phyloP scores from a whole-genome alignment of 2,329 filamentous ascomycete genomes.

The Aspergillus thermomutatus region DNA sequence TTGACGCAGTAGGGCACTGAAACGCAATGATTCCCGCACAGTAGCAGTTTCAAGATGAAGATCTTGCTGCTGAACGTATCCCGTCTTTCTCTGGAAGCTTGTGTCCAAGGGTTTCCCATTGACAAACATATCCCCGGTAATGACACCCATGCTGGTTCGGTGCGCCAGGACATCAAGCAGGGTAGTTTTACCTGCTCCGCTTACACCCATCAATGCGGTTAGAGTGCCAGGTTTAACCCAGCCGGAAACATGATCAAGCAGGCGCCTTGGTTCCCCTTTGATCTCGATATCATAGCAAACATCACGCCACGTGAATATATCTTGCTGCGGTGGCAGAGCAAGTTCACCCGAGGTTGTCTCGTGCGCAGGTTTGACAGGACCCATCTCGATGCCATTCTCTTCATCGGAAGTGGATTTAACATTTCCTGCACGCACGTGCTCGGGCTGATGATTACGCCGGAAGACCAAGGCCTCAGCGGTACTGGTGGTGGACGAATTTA shows the following conservation, averaged over 20 bases:
- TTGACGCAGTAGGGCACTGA: slow-evolving; percentile 80
- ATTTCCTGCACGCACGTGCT: background rate
- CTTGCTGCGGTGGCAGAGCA: slow-evolving; percentile 58
- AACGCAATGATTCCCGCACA: slow-evolving; percentile 80
- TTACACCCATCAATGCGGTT: slow-evolving; percentile 86
- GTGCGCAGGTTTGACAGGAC: background rate
- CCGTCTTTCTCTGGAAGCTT: slow-evolving; percentile 33
- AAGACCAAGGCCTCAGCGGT: slow-evolving; percentile 76
- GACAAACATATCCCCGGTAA: slow-evolving; percentile 79
- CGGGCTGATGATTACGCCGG: slow-evolving; percentile 50
- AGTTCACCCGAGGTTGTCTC: slow-evolving; percentile 16
- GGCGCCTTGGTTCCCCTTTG: slow-evolving; percentile 67
- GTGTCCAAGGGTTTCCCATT: slow-evolving; percentile 66
- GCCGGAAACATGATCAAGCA: slow-evolving; percentile 80
- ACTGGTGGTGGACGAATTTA: slow-evolving; percentile 61
- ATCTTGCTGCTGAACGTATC: slow-evolving; percentile 78
- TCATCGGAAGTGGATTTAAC: slow-evolving; percentile 2
- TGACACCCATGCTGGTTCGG: slow-evolving; percentile 79
- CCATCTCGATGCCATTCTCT: slow-evolving; percentile 22
- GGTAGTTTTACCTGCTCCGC: slow-evolving; percentile 86
- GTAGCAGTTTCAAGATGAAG: slow-evolving; percentile 79
- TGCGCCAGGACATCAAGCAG: slow-evolving; percentile 81
- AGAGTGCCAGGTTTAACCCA: slow-evolving; percentile 91
- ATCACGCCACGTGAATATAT: slow-evolving; percentile 78
- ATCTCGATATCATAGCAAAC: slow-evolving; percentile 76